A percentile compares a stretch with the other conserved stretches of the same genome.
Evolutionary conservation across 2,329 filamentous ascomycete species (phyloP).

Genomic region (Cladosporium sp.): DNA sequence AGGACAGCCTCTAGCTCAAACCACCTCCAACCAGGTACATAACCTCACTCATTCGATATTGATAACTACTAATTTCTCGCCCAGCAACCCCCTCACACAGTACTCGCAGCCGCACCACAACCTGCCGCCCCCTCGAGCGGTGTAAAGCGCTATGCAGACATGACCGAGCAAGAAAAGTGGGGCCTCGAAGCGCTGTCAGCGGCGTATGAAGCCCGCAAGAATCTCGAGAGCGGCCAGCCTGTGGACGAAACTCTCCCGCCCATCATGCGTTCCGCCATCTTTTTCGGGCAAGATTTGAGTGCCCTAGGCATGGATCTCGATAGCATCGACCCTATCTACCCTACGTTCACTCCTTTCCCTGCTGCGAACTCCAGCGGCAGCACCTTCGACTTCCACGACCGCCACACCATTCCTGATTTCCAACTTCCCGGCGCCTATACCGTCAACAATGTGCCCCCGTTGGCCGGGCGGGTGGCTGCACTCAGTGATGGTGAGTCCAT

Average conservation of each 20-base stretch:
- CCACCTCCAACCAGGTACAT: conserved; percentile 5
- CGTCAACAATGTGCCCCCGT: conserved; percentile 60
- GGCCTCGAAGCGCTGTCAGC: conserved; percentile 57
- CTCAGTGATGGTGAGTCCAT: conserved; percentile 30
- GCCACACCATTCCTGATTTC: conserved; percentile 60
- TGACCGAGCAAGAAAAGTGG: conserved; percentile 57
- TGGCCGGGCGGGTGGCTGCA: conserved; percentile 38
- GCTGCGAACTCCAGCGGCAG: conserved; percentile 30
- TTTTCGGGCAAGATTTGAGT: conserved; percentile 60
- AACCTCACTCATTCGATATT: conserved; percentile 5
- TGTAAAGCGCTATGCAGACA: conserved; percentile 48
- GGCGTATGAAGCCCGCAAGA: conserved; percentile 34
- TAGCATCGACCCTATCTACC: conserved; percentile 48
- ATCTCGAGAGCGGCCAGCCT: conserved; percentile 22
- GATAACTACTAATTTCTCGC: conserved; percentile 21
- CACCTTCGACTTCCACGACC: conserved; percentile 37
- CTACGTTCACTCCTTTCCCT: conserved; percentile 61
- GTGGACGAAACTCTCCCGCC: conserved; percentile 28
- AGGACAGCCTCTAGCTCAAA: conserved; percentile 14
- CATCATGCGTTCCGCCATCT: conserved; percentile 36
- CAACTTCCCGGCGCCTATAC: conserved; percentile 59
- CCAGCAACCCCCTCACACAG: conserved; percentile 12
- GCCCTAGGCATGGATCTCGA: conserved; percentile 61
- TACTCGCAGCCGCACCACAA: conserved; percentile 2
- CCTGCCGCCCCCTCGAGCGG: conserved; percentile 11